A percentile compares a stretch with the other conserved stretches of the same genome.
These are phyloP conservation scores for Dipteronia sinensis DNA, from an alignment of 345 rosid genomes.

Conservation along the genomic window DNA sequence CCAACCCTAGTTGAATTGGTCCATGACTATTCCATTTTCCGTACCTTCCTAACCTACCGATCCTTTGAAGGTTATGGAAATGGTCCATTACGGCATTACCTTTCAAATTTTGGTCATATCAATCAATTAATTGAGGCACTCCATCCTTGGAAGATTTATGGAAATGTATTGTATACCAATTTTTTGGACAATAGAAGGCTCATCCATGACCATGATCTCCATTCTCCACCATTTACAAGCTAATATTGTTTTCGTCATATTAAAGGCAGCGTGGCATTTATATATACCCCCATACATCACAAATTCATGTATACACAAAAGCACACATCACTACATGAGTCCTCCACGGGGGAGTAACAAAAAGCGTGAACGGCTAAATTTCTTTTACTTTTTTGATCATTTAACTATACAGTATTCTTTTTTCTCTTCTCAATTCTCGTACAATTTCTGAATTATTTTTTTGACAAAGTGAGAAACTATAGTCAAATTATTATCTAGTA, in stretches of 20 bases:
- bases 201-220: too few species aligned
- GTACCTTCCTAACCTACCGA: neutral
- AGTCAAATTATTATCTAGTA: too few species aligned
- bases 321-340: neutral
- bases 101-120: neutral
- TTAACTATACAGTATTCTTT: neutral
- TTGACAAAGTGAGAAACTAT: too few species aligned
- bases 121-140: too few species aligned
- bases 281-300: too few species aligned
- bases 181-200: neutral
- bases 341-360: neutral
- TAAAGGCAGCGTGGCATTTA: too few species aligned
- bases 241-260: neutral
- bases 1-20: too few species aligned
- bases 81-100: too few species aligned
- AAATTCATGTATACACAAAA: neutral
- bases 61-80: neutral
- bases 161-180: neutral
- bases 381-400: neutral
- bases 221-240: neutral
- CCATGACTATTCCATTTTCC: neutral
- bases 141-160: neutral
- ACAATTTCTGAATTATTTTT: neutral
- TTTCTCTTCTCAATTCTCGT: neutral
- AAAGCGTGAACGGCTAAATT: neutral